A percentile compares a stretch with the other conserved stretches of the same genome.
Evolutionary conservation across 768 basidiomycete genomes (phyloP).

Genomic region (Lentinula sp.): DNA sequence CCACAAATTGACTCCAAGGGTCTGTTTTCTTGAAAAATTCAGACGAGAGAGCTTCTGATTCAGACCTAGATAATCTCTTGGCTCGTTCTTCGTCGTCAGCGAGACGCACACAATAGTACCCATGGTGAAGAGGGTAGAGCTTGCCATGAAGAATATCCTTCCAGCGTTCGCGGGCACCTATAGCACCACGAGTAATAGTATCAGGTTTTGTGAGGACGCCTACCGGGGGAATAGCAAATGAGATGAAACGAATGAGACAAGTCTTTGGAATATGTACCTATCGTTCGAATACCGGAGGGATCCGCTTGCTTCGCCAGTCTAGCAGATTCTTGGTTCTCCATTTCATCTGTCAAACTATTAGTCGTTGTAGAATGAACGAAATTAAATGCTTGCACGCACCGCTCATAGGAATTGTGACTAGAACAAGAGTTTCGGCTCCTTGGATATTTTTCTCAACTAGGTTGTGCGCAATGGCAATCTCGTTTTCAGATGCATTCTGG

Average conservation of each 20-base stretch:
- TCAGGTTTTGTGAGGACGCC: conserved; percentile 41
- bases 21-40: conserved; percentile 39
- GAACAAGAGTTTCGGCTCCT: conserved; percentile 29
- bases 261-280: conserved; percentile 22
- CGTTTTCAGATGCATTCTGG: conserved; percentile 20
- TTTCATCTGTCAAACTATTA: conserved; percentile 27
- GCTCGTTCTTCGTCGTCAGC: conserved; percentile 52
- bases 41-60: conserved; percentile 28
- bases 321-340: conserved; percentile 39
- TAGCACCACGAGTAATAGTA: conserved; percentile 36
- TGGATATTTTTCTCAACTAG: not conserved
- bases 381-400: conserved; percentile 16
- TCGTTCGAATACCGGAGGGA: conserved; percentile 30
- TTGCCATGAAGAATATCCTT: conserved; percentile 42
- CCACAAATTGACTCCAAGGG: conserved; percentile 48
- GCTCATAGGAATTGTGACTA: conserved; percentile 37
- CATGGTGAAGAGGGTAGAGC: conserved; percentile 40
- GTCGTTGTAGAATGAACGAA: not conserved
- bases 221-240: not conserved
- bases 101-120: conserved; percentile 64
- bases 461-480: not conserved
- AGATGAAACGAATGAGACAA: not conserved
- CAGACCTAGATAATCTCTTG: conserved; percentile 25
- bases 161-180: conserved; percentile 37
- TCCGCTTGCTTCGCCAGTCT: conserved; percentile 30